Conservation (phyloP, 306 rosid genomes). For the Mucuna pruriens region DNA sequence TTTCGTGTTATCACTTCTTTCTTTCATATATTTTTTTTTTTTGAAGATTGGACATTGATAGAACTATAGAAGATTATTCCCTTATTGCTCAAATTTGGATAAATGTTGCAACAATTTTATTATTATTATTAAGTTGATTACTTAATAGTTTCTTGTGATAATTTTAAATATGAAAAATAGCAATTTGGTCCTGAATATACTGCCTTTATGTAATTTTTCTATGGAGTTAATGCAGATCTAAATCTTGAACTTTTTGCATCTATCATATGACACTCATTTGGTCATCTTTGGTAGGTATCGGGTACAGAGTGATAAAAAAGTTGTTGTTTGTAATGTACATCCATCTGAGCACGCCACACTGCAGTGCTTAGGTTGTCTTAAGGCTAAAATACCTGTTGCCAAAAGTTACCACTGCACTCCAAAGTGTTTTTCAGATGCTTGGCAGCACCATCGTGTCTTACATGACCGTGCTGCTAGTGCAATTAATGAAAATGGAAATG, state of each 20-base stretch:
- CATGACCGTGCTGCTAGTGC: conserved; percentile 99
- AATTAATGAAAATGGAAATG: conserved; percentile 90
- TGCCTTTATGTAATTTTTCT: neutral
- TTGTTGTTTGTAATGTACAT: conserved; percentile 91
- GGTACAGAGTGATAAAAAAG: conserved; percentile 89
- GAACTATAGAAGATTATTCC: conserved; percentile 13
- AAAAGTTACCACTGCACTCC: conserved; percentile 97
- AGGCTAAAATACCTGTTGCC: conserved; percentile 86
- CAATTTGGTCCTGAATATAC: neutral
- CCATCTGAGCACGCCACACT: conserved; percentile 96
- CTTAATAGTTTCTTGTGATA: neutral
- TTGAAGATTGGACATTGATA: neutral
- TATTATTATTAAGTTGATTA: conserved; percentile 3
- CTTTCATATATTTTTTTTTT: too few species aligned
- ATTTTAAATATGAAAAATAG: neutral
- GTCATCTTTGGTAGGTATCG: conserved; percentile 75
- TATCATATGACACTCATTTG: conserved; percentile 24
- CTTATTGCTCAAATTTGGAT: neutral
- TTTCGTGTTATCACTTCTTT: conserved; percentile 12
- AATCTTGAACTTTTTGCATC: neutral
- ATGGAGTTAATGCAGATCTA: neutral
- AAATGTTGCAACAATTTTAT: neutral
- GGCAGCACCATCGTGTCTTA: conserved; percentile 99
- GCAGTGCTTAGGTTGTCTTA: conserved; percentile 95
- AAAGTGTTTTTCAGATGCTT: conserved; percentile 97